phyloP scores from a whole-genome alignment of 2,329 filamentous ascomycete species.

The Aspergillus luchuensis region DNA sequence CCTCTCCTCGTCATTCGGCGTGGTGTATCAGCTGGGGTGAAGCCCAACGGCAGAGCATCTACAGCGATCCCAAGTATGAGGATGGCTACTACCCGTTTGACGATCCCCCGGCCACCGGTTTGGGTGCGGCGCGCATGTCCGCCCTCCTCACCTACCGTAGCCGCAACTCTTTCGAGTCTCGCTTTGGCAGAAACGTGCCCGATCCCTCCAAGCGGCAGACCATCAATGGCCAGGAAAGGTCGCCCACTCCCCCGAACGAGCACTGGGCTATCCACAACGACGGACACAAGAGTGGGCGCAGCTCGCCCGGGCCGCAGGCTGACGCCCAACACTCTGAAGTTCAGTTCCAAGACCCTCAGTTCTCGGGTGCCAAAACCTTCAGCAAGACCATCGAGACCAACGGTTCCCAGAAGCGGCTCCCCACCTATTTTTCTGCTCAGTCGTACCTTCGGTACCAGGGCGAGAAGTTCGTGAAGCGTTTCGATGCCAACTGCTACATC shows the following conservation, averaged over 20 bases:
- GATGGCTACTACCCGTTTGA: conserved; percentile 91
- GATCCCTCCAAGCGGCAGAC: conserved; percentile 81
- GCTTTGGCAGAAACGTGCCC: conserved; percentile 90
- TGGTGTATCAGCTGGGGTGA: conserved; percentile 64
- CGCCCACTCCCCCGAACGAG: conserved; percentile 64
- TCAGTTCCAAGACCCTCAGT: conserved; percentile 65
- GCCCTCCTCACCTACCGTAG: conserved; percentile 94
- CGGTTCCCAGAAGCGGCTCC: conserved; percentile 48
- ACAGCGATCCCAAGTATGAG: conserved; percentile 97
- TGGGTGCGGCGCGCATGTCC: conserved; percentile 95
- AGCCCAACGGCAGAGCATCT: conserved; percentile 69
- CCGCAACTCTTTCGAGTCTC: conserved; percentile 92
- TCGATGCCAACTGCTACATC: conserved; percentile 98
- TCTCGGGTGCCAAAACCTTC: conserved; percentile 65
- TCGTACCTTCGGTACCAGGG: conserved; percentile 97
- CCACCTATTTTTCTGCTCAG: conserved; percentile 96
- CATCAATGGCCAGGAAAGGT: conserved; percentile 68
- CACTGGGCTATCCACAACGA: conserved; percentile 84
- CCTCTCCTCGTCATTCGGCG: conserved; percentile 57
- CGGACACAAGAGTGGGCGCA: conserved; percentile 60
- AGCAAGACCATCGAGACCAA: conserved; percentile 43
- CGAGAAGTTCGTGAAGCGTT: conserved; percentile 92
- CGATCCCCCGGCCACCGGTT: conserved; percentile 81
- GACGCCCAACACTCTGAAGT: conserved; percentile 29
- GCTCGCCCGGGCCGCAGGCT: conserved; percentile 28